Percentiles rank a stretch among this genome's conserved stretches.
phyloP scores from a whole-genome alignment of 163 green algal genomes.

The Coccomyxa subellipsoidea region DNA sequence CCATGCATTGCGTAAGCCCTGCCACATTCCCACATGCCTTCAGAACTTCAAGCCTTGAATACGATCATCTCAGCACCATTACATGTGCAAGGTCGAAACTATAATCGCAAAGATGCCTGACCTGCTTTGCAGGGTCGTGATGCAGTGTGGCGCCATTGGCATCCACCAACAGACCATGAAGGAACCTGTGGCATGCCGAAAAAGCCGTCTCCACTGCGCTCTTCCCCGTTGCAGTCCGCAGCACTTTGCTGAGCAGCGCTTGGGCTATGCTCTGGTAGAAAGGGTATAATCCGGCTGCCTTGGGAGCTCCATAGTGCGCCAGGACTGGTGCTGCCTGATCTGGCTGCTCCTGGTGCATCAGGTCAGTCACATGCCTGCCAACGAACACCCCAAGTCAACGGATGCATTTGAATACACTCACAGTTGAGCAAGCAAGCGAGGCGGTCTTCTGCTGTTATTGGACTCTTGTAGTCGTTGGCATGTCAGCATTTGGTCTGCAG shows the following conservation, averaged over 20 bases:
- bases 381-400: neutral
- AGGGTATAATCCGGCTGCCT: slow-evolving; percentile 44
- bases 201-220: neutral
- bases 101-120: no score
- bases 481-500: neutral
- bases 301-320: slow-evolving; percentile 41
- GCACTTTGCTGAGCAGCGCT: slow-evolving; percentile 37
- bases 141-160: neutral
- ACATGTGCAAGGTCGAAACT: no score
- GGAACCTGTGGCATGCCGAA: neutral
- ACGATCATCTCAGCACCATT: no score
- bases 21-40: neutral
- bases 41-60: neutral
- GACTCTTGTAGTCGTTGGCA: slow-evolving; percentile 77
- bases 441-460: no score
- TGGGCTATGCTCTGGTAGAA: slow-evolving; percentile 65
- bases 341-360: neutral
- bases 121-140: neutral
- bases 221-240: neutral
- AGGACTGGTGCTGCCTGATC: slow-evolving; percentile 18
- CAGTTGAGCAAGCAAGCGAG: no score
- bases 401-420: no score
- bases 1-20: slow-evolving; percentile 30
- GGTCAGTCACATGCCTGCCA: neutral
- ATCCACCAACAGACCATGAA: neutral